Percentiles rank a stretch among this genome's conserved stretches.
These are phyloP conservation scores for Podospora bellae-mahoneyi DNA, from an alignment of 495 filamentous ascomycete species.

Conservation along the genomic window DNA sequence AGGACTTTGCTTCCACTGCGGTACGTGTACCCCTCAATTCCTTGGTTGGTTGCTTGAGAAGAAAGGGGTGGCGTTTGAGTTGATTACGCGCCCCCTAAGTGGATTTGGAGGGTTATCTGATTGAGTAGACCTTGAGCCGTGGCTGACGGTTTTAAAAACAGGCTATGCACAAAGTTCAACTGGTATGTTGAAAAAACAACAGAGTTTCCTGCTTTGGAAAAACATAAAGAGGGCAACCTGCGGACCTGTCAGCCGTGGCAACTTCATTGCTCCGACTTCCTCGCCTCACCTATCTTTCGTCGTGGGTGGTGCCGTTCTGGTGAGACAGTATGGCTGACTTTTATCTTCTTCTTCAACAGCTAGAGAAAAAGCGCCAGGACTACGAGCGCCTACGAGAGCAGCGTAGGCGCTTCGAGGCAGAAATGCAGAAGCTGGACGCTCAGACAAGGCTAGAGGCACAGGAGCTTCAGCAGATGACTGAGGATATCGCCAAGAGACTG, in stretches of 20 bases:
- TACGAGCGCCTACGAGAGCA: conserved; percentile 84
- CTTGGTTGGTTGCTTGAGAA: not conserved
- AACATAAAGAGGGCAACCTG: not conserved
- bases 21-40: conserved; percentile 30
- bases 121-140: not conserved
- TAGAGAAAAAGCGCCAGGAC: conserved; percentile 88
- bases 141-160: conserved; percentile 22
- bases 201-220: not conserved
- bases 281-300: not conserved
- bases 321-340: not conserved
- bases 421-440: conserved; percentile 80
- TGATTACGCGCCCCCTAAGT: not conserved
- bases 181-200: conserved; percentile 43
- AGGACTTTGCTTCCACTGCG: conserved; percentile 43
- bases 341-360: conserved; percentile 44
- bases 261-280: not conserved
- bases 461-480: conserved; percentile 76
- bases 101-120: not conserved
- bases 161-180: conserved; percentile 58
- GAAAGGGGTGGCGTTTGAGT: not conserved
- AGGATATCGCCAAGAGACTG: conserved; percentile 56
- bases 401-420: conserved; percentile 77
- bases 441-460: conserved; percentile 75
- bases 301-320: not conserved
- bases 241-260: not conserved